A percentile compares a stretch with the other conserved stretches of the same genome.
Evolutionary conservation across 2,329 filamentous ascomycete species (phyloP).

Genomic region (Zasmidium cellare): DNA sequence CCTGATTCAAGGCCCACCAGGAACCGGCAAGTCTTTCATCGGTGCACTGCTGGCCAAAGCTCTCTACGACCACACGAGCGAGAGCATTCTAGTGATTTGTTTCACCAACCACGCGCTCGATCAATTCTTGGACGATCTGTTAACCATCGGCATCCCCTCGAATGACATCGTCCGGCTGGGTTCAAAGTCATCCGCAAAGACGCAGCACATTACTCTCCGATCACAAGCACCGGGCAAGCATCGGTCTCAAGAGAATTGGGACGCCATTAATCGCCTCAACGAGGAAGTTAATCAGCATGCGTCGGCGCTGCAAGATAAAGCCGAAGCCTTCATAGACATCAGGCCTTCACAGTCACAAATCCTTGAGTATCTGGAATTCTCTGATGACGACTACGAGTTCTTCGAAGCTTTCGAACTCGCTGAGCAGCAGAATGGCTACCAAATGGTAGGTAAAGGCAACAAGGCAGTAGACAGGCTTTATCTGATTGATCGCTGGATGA

Average conservation of each 20-base stretch:
- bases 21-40: constrained; percentile 74
- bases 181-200: constrained; percentile 51
- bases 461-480: constrained; percentile 49
- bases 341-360: not conserved
- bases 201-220: constrained; percentile 47
- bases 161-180: constrained; percentile 62
- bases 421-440: constrained; percentile 46
- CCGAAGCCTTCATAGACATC: not conserved
- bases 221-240: constrained; percentile 43
- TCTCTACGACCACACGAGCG: constrained; percentile 50
- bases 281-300: constrained; percentile 4
- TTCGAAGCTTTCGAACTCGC: constrained; percentile 60
- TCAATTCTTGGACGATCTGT: constrained; percentile 61
- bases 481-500: constrained; percentile 56
- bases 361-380: constrained; percentile 56
- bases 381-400: constrained; percentile 50
- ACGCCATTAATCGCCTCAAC: constrained; percentile 17
- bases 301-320: not conserved
- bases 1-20: constrained; percentile 71
- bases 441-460: constrained; percentile 47
- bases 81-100: constrained; percentile 60
- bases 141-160: constrained; percentile 49
- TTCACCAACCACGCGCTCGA: constrained; percentile 57
- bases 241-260: constrained; percentile 32
- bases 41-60: constrained; percentile 63